These are phyloP conservation scores for Lotus japonicus DNA, from an alignment of 306 rosid species.

Conservation along the genomic window DNA sequence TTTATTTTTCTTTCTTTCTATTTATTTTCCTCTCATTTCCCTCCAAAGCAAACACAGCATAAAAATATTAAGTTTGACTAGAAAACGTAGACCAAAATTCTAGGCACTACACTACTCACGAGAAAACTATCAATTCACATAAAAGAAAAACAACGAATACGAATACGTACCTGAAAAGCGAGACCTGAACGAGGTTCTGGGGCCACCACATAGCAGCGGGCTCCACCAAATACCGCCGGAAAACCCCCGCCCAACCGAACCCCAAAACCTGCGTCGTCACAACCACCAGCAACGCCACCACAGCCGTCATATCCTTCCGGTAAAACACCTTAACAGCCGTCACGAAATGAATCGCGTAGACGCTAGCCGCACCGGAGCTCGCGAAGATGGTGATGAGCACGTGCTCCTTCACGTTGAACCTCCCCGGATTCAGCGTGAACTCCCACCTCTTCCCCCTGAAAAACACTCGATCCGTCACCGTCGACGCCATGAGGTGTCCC, in stretches of 20 bases:
- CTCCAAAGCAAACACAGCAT: too few relatives aligned
- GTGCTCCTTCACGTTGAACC: constrained; percentile 77
- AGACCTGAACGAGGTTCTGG: constrained; percentile 73
- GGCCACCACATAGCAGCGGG: constrained; percentile 98
- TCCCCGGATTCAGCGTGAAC: constrained; percentile 70
- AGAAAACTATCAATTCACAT: not conserved
- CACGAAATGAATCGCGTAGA: constrained; percentile 68
- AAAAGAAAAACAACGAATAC: not conserved
- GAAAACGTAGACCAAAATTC: too few relatives aligned
- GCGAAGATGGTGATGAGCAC: constrained; percentile 86
- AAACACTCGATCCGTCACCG: constrained; percentile 43
- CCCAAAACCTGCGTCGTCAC: constrained; percentile 79
- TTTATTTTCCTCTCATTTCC: too few relatives aligned
- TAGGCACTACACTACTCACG: not conserved
- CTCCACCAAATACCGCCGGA: constrained; percentile 66
- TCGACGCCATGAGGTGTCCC: constrained; percentile 69
- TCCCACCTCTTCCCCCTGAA: constrained; percentile 54
- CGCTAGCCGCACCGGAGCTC: constrained; percentile 76
- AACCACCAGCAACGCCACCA: constrained; percentile 52
- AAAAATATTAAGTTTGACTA: too few relatives aligned
- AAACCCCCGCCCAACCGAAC: constrained; percentile 83
- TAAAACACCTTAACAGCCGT: constrained; percentile 56
- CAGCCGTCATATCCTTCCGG: constrained; percentile 39
- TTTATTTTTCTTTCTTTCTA: too few relatives aligned
- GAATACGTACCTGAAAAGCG: constrained; percentile 44